phyloP scores from a whole-genome alignment of 495 filamentous ascomycete species.

The Hypoxylon crocopeplum region DNA sequence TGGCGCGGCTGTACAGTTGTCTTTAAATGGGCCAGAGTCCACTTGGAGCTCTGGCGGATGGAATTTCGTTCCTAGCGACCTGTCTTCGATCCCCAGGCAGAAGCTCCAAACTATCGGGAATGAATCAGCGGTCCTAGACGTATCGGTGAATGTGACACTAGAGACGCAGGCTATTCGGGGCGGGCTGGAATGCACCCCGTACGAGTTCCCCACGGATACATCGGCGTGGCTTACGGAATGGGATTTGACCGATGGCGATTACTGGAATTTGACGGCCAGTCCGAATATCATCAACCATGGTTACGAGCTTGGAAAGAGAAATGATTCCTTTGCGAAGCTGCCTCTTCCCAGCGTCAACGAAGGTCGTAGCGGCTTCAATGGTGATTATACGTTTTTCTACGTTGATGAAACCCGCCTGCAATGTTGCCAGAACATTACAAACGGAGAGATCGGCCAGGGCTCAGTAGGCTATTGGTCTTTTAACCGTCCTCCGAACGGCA shows the following conservation, averaged over 20 bases:
- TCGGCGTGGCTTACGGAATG: slow-evolving; percentile 36
- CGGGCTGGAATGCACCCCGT: slow-evolving; percentile 41
- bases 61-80: slow-evolving; percentile 44
- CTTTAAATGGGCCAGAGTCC: slow-evolving; percentile 42
- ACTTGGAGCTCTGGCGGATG: slow-evolving; percentile 48
- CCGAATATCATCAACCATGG: slow-evolving; percentile 3
- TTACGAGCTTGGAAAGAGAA: slow-evolving; percentile 11
- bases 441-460: slow-evolving; percentile 4
- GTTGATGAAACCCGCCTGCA: slow-evolving; percentile 27
- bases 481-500: slow-evolving; percentile 18
- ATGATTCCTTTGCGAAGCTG: too few species aligned
- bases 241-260: slow-evolving; percentile 22
- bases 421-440: slow-evolving; percentile 45
- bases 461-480: slow-evolving; percentile 17
- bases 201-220: slow-evolving; percentile 21
- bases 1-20: slow-evolving; percentile 42
- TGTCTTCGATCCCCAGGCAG: slow-evolving; percentile 10
- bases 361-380: not conserved
- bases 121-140: not conserved
- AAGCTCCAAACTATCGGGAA: slow-evolving; percentile 3
- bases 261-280: not conserved
- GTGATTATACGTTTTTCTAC: slow-evolving; percentile 29
- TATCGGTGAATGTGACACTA: slow-evolving; percentile 35
- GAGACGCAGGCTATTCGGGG: slow-evolving; percentile 41
- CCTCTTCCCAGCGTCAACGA: too few species aligned